Base-by-base conservation (phyloP, 2,329 filamentous ascomycete species). In the Botryotinia narcissicola region DNA sequence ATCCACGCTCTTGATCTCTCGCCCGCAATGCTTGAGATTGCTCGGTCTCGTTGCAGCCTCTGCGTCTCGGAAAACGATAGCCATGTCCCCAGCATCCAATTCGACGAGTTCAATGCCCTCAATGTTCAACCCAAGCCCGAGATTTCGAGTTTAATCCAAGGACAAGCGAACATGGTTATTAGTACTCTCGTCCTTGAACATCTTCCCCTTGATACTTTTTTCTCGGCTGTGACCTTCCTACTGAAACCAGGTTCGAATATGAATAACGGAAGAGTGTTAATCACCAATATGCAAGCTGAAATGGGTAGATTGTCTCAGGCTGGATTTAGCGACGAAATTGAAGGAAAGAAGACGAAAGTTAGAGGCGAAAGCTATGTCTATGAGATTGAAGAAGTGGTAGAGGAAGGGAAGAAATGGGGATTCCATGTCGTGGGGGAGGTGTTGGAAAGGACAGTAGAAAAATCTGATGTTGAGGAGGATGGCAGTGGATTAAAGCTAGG, bases 201-300 rank as follows among this genome's bases (percentile, higher is more conserved):
- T 80, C 82, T 92, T 5, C 86, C 89, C 0, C 78, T 90, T 0
- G 8, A 76, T 0, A 75, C 80, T 0, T 87, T 85, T 78, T 91
- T 92, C 80, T 70, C 71, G 12, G 20, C 63, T 10, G 51, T 69
- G 29, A 48, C 9, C 18, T 44, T 48, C 12, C 29, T 72, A 32
- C 44, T 72, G 6, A 72, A 70, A 76, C 4, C 84, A 85, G 0
- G 83, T 85, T 68, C 66, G 25, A 10, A 42, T 84, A 8, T 14
- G 60, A 81, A 82, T 0, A 84, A 84, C 0, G 89, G 86, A 0
- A 80, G 85, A 66, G 81, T 90, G 8, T 82, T 91, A 16, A 78
- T 92, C n/a, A 91, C 89, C 0, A 92, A 91, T 77, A 92, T 92
- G 90, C 90, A 92, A 79, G 81, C 84, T 2, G 87, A 91, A 4